Conservation (phyloP, 2,329 filamentous ascomycete species). For the Colletotrichum cordylinicola region DNA sequence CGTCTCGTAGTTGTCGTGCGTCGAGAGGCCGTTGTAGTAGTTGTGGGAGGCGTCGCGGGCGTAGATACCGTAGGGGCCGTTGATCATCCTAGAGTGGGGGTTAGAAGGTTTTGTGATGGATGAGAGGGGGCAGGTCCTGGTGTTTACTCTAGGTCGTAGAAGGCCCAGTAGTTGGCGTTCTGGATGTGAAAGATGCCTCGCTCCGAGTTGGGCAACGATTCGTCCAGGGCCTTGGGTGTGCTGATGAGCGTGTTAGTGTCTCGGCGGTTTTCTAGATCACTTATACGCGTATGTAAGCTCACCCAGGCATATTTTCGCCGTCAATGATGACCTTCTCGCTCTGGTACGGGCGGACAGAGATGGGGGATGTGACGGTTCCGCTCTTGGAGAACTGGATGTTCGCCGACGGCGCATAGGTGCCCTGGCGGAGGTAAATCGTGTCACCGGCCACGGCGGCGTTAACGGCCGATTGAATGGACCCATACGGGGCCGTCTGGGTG, state of each 20-base stretch:
- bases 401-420: conserved; percentile 45
- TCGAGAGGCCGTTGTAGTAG: conserved; percentile 35
- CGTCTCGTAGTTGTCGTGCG: conserved; percentile 39
- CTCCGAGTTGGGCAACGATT: conserved; percentile 40
- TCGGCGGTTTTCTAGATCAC: background rate
- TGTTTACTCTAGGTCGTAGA: conserved; percentile 39
- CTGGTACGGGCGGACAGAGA: conserved; percentile 43
- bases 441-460: conserved; percentile 46
- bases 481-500: conserved; percentile 39
- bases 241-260: conserved; percentile 9
- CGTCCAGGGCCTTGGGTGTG: conserved; percentile 44
- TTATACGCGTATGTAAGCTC: background rate
- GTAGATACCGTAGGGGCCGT: conserved; percentile 39
- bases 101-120: background rate
- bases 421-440: conserved; percentile 45
- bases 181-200: conserved; percentile 51
- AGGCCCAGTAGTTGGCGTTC: conserved; percentile 47
- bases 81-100: conserved; percentile 27
- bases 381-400: conserved; percentile 49
- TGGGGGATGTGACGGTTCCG: conserved; percentile 41
- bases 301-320: conserved; percentile 43
- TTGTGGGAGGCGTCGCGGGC: conserved; percentile 36
- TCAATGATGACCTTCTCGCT: conserved; percentile 48
- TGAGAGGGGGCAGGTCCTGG: background rate
- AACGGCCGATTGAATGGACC: conserved; percentile 48